A percentile compares a stretch with the other conserved stretches of the same genome.
Evolutionary conservation across 352 stramenopile species (phyloP).

Genomic region (Phytophthora citrophthora): DNA sequence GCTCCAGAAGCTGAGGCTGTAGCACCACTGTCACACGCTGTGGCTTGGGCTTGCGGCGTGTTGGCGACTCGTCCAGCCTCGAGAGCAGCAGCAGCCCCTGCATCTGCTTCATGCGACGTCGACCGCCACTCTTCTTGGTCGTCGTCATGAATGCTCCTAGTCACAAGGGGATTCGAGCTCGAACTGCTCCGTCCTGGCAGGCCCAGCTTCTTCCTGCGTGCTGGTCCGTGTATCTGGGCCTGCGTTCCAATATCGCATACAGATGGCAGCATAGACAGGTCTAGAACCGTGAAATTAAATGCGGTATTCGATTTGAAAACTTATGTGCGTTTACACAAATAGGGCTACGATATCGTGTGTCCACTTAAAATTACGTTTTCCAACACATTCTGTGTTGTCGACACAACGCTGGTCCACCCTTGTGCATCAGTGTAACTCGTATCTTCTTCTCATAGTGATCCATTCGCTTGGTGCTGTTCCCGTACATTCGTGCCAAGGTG

Average conservation of each 20-base stretch:
- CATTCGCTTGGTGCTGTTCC: conserved; percentile 96
- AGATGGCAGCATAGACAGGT: conserved; percentile 15
- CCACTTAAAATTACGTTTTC: too few relatives aligned
- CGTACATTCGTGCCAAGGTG: conserved; percentile 97
- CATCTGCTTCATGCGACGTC: conserved; percentile 84
- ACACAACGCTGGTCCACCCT: background rate
- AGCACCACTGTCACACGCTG: conserved; percentile 68
- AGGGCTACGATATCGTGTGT: too few relatives aligned
- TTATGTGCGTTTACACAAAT: background rate
- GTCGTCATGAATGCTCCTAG: conserved; percentile 39
- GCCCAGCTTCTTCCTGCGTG: conserved; percentile 9
- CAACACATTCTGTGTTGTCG: too few relatives aligned
- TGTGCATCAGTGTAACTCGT: too few relatives aligned
- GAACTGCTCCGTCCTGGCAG: conserved; percentile 3
- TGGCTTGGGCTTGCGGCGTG: conserved; percentile 38
- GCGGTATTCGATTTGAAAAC: too few relatives aligned
- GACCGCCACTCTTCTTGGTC: conserved; percentile 53
- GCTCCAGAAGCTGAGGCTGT: conserved; percentile 71
- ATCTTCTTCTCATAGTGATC: too few relatives aligned
- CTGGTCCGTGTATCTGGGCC: conserved; percentile 20
- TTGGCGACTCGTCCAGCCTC: conserved; percentile 37
- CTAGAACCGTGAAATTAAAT: background rate
- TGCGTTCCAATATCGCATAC: conserved; percentile 34
- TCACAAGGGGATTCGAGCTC: conserved; percentile 7
- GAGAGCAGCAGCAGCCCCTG: conserved; percentile 73